Base-by-base conservation (phyloP, 2,329 filamentous ascomycete genomes). In the Alternaria novae-zelandiae region DNA sequence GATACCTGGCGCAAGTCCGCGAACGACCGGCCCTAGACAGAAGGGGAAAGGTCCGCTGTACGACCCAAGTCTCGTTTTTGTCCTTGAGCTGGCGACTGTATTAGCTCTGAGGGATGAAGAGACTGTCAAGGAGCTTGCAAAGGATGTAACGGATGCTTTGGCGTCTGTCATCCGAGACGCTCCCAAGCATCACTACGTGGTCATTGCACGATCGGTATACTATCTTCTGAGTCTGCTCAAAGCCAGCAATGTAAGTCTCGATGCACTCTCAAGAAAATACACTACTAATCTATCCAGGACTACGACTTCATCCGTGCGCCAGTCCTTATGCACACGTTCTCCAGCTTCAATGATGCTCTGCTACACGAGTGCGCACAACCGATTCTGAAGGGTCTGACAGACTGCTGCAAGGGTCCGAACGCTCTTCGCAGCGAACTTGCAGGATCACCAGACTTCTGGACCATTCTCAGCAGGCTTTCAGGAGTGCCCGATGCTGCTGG, bases 361-460 rank as follows among this genome's bases (percentile, higher is more conserved):
- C 84, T 98, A 20, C 89, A 91, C 57, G 91, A 91, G 77, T 91
- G 92, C 15, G 91, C 94, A 0, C 84, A 89, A 30, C 87, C 93
- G 5, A 88, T 96, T 1, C 84, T 97, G 17, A 90, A 91, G 71
- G 95, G 95, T 0, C 83, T 99, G 25, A 88, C 90, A 47, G 85
- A 90, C 47, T 97, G 94, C 73, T 92, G 97, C 69, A 89, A 91
- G 55, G 88, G 91, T 63, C 89, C 93, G 1, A 89, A 90, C 25
- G 89, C 91, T 12, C 83, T 99, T 26, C 89, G 93, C 61, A 97
- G 92, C 70, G 95, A 98, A 81, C 92, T 98, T 70, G 96, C 97
- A 81, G 95, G 93, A 13, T 98, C 95, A 17, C 96, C 96, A 0
- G 96, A 99, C 76, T 98, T 99, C 79, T 99, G 96, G 96, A 91